Evolutionary conservation across 805 yeast species (phyloP).

Genomic region (Candida chauliodis): DNA sequence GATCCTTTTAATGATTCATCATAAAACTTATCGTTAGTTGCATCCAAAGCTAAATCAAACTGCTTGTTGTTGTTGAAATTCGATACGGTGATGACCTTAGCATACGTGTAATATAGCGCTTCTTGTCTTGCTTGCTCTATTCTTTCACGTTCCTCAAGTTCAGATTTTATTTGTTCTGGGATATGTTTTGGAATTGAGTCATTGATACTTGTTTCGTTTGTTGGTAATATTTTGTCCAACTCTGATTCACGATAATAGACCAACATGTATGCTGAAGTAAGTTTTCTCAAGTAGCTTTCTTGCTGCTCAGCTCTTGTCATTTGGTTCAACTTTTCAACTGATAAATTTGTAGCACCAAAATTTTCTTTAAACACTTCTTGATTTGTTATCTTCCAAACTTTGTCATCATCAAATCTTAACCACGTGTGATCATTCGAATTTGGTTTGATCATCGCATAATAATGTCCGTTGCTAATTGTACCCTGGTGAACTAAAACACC

Average conservation of each 20-base stretch:
- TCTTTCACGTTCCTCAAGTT: constrained; percentile 53
- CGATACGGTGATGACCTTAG: constrained; percentile 52
- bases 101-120: constrained; percentile 39
- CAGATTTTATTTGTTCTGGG: constrained; percentile 59
- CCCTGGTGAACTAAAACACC: constrained; percentile 97
- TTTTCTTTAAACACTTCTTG: constrained; percentile 88
- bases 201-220: constrained; percentile 45
- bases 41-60: constrained; percentile 73
- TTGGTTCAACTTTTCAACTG: constrained; percentile 45
- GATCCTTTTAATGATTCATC: constrained; percentile 39
- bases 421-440: constrained; percentile 57
- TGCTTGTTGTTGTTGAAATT: constrained; percentile 64
- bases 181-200: constrained; percentile 58
- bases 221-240: constrained; percentile 55
- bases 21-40: constrained; percentile 38
- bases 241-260: constrained; percentile 77
- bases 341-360: constrained; percentile 72
- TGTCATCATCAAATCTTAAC: constrained; percentile 94
- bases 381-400: constrained; percentile 82
- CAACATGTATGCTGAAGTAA: constrained; percentile 95
- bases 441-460: constrained; percentile 91
- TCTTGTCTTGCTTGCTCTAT: constrained; percentile 66
- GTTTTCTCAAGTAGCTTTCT: constrained; percentile 64
- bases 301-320: constrained; percentile 60
- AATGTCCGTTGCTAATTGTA: constrained; percentile 93